A percentile compares a stretch with the other conserved stretches of the same genome.
phyloP scores from a whole-genome alignment of 2,329 filamentous ascomycete genomes.

The Colletotrichum abscissum region DNA sequence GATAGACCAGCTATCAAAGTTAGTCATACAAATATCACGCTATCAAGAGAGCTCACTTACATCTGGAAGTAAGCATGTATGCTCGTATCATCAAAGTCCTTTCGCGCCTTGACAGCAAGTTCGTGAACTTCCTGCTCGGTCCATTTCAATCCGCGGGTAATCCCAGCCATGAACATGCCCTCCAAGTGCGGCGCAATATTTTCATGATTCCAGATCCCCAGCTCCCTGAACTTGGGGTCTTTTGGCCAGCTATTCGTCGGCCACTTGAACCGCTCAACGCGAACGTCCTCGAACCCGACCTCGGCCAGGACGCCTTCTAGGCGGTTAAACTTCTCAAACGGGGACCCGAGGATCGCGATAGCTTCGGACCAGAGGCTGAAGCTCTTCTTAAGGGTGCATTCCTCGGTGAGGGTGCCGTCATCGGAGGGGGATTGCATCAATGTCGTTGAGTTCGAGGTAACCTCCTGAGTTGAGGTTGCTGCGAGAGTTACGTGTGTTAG shows the following conservation, averaged over 20 bases:
- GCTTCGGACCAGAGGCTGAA: neutral
- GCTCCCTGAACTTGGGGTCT: constrained; percentile 42
- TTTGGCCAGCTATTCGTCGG: constrained; percentile 46
- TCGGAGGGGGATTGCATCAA: constrained; percentile 44
- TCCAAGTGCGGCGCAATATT: constrained; percentile 39
- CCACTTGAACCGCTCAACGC: constrained; percentile 42
- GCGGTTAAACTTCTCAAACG: neutral
- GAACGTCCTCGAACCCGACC: constrained; percentile 46
- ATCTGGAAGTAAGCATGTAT: constrained; percentile 52
- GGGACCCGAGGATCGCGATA: neutral
- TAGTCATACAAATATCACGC: neutral
- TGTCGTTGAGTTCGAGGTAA: constrained; percentile 56
- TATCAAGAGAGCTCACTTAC: constrained; percentile 38
- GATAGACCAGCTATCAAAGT: constrained; percentile 30
- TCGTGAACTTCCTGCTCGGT: constrained; percentile 44
- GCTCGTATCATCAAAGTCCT: constrained; percentile 44
- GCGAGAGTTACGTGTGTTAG: neutral
- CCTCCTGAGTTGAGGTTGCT: constrained; percentile 53
- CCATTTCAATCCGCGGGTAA: constrained; percentile 50
- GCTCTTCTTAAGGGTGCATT: neutral
- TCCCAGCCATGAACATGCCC: constrained; percentile 49
- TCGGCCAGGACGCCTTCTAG: constrained; percentile 9
- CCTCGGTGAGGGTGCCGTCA: neutral
- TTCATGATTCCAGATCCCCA: constrained; percentile 39
- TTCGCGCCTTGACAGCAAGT: constrained; percentile 45